Base-by-base conservation (phyloP, 345 rosid species). In the Brassica rapa region DNA sequence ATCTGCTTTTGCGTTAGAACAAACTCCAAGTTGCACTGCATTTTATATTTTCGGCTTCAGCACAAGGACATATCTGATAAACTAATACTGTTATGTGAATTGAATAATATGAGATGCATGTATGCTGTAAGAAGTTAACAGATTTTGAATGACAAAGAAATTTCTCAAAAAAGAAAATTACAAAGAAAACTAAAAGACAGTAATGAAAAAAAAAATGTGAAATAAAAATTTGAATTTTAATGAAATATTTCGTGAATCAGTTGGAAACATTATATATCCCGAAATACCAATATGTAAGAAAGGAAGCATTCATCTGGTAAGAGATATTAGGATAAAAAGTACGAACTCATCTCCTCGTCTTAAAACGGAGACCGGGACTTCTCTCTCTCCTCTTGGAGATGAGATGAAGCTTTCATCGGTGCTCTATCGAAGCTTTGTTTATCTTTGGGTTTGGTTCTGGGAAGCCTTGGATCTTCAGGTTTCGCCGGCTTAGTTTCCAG, bases 1-100 rank as follows among this genome's bases (percentile, higher is more conserved):
- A 12, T 30, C 64, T 73, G 70, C 16, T 46, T 46, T 73, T 63
- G 32, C 27, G 37, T 35, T 59, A 59, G 46, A 30, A 53, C 65
- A 61, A 61, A 12, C 65, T 11, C 65, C 37, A 61, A 27, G 19
- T 61, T 61, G 16, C 6, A 61, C 65, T 60, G 7, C 8, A 12
- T 12, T 27, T 61, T 61, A 12, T 5, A 12, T 24, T 27, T 61
- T 27, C 15, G 64, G 25, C 33, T 24, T 4, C 32, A 10, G 64
- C 16, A 15, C 15, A 37, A 59, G 27, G 3, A 29, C 2, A 62
- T 60, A 25, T 60, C 35, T 56, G 4, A 56, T 24, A 59, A 4
- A 60, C 21, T 61, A 12, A 56, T 46, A 46, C 21, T 68, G 59
- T 3, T 14, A 1, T 68, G 60, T 15, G 24, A 19, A 25, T 7